Base-by-base conservation (phyloP, 2,329 filamentous ascomycete species). In the Coniochaeta hoffmannii region DNA sequence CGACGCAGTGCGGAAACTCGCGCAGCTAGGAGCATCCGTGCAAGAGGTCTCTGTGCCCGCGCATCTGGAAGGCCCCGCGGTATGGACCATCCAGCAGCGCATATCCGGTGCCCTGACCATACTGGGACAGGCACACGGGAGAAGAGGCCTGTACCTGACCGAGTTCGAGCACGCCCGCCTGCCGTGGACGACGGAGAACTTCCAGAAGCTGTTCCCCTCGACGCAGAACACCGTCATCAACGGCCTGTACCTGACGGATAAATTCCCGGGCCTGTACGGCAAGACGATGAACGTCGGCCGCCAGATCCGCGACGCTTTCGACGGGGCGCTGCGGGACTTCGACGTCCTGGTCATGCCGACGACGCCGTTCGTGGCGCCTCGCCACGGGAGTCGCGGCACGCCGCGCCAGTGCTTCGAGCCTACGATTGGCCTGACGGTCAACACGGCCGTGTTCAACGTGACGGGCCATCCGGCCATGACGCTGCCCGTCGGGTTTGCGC, bases 361-460 rank as follows among this genome's bases (percentile, higher is more conserved):
- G 0, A 71, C 78, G 0, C 76, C 76, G 0, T 72, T 73, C 51
- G 72, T 78, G 2, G 74, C 75, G 2, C 74, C 74, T 0, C 70
- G 67, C 14, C 74, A 79, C 53, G 70, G 73, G 0, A 59, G 61
- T 1, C 60, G 66, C 10, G 70, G 69, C 1, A 69, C 69, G 1
- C 74, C 74, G 2, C 64, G 72, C 15, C 71, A 74, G 49, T 76
- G 74, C 17, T 77, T 80, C 50, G 70, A 71, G 53, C 75, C 76
- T 11, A 77, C 76, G 31, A 76, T 82, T 32, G 81, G 81, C 0
- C 62, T 81, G 56, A 81, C 77, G 0, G 73, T 71, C 15, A 84
- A 85, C 59, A 85, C 81, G 4, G 76, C 76, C 10, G 71, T 76
- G 2, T 83, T 83, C 64, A 80, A 83, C 60, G 71, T 77, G 2